Percentiles rank a stretch among this genome's conserved stretches.
These are phyloP conservation scores for Lumnitzera littorea DNA, from an alignment of 345 rosid species.

Conservation along the genomic window DNA sequence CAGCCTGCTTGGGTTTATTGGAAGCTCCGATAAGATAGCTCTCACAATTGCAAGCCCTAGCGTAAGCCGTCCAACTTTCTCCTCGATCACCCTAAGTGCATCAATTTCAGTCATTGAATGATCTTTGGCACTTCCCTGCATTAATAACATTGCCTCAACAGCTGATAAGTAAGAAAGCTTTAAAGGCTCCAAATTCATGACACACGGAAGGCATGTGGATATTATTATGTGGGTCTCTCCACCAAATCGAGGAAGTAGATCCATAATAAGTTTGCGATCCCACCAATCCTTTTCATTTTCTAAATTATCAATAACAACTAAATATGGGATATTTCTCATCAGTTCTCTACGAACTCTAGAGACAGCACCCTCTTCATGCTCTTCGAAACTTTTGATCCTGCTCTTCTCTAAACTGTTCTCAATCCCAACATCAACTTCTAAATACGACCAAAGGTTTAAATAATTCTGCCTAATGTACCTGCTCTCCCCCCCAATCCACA, in stretches of 20 bases:
- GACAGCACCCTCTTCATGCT: slow-evolving; percentile 83
- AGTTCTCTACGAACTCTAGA: slow-evolving; percentile 74
- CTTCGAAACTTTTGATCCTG: slow-evolving; percentile 71
- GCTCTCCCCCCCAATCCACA: slow-evolving; percentile 95
- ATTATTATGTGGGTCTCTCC: slow-evolving; percentile 88
- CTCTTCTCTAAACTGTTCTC: slow-evolving; percentile 50
- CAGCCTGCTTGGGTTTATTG: slow-evolving; percentile 79
- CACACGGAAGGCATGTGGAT: slow-evolving; percentile 60
- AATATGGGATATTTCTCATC: slow-evolving; percentile 83
- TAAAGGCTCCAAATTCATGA: slow-evolving; percentile 86
- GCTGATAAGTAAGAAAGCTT: slow-evolving; percentile 75
- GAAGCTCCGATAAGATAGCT: slow-evolving; percentile 78
- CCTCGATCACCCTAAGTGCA: slow-evolving; percentile 67
- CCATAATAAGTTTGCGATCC: slow-evolving; percentile 86
- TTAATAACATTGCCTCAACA: slow-evolving; percentile 73
- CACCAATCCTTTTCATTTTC: slow-evolving; percentile 99
- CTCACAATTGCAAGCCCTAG: slow-evolving; percentile 78
- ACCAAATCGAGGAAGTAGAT: slow-evolving; percentile 94
- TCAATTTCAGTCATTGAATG: slow-evolving; percentile 62
- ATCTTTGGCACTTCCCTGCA: slow-evolving; percentile 69
- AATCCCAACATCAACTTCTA: slow-evolving; percentile 80
- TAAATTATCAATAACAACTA: slow-evolving; percentile 82
- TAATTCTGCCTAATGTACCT: slow-evolving; percentile 81
- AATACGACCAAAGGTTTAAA: slow-evolving; percentile 64
- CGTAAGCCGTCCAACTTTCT: slow-evolving; percentile 73